Evolutionary conservation across 1,284 basidiomycete species (phyloP), one percentile per base, ranked within the genome.

Genomic region (Leccinum huronense): DNA sequence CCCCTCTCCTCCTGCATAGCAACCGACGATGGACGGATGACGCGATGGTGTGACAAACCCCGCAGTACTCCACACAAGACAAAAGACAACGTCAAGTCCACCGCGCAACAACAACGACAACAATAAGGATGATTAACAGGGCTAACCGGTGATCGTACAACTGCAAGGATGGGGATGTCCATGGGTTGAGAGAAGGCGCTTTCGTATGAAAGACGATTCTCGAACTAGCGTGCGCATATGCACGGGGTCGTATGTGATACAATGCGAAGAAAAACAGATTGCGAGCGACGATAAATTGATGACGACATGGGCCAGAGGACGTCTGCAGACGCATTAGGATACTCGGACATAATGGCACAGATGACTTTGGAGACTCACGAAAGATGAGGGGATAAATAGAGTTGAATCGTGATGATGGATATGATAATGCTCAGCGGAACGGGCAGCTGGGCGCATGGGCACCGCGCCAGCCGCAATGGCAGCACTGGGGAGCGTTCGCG

Each of bases 401-500:
- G 58, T 55, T 65, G 68, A 38, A 63, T 65, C 65, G 64, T 63
- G 56, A 63, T 51, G 45, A 61, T 38, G 62, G 45, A 23, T 51
- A 51, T 51, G 48, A 54, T 27, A 5, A 67, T 63, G 66, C 67
- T 68, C 69, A 68, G 63, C 70, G 73, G 86, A 90, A 90, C 36
- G 88, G 88, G 80, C 88, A 90, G 72, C 79, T 82, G 51, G 84
- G 83, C n/a, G 84, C 77, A 73, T 90, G 88, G 63, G 79, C 73
- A 56, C 88, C 88, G 69, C 88, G 85, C 80, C 80, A 87, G 67
- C 87, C 87, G 67, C 89, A 90, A 73, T 89, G 87, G 81, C 87
- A 89, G 79, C 89, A 90, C 74, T 90, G 88, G 66, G 88, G 87
- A 23, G 84, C 79, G 77, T 82, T 83, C 67, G 75, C 73, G 75